These are phyloP conservation scores for Vicia villosa DNA, from an alignment of 306 rosid genomes.

Conservation along the genomic window DNA sequence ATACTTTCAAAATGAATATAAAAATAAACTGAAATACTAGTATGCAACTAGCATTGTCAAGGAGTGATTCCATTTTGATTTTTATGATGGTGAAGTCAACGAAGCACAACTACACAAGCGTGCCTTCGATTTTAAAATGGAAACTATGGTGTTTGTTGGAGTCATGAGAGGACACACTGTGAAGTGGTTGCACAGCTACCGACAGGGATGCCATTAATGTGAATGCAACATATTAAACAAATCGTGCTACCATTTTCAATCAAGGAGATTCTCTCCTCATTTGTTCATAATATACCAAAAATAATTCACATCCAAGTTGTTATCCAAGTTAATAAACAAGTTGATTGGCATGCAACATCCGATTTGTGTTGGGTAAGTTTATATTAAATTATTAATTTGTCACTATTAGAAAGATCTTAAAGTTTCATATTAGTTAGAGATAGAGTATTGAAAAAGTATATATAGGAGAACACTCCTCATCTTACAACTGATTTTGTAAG, in stretches of 20 bases:
- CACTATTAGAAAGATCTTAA: too few species aligned
- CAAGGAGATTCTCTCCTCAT: constrained; percentile 17
- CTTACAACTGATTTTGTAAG: too few species aligned
- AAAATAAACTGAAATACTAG: not conserved
- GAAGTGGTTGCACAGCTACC: constrained; percentile 10
- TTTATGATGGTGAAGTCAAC: constrained; percentile 34
- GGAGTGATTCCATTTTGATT: constrained; percentile 26
- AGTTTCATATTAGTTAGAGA: too few species aligned
- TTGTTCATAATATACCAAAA: not conserved
- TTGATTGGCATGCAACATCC: not conserved
- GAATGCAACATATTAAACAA: constrained; percentile 28
- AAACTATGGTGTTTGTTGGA: constrained; percentile 26
- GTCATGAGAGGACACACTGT: constrained; percentile 11
- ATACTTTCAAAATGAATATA: not conserved
- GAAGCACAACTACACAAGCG: constrained; percentile 21
- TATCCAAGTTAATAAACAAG: not conserved
- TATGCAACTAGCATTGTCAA: not conserved
- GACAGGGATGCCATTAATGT: constrained; percentile 33
- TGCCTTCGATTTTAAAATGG: constrained; percentile 32
- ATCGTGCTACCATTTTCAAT: not conserved
- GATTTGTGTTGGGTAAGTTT: not conserved
- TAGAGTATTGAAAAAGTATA: too few species aligned
- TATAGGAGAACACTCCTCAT: too few species aligned
- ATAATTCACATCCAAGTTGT: constrained; percentile 21
- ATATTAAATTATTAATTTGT: not conserved